A percentile compares a stretch with the other conserved stretches of the same genome.
These are phyloP conservation scores for Flueggea neowawraea DNA, from an alignment of 441 rosid genomes.

Conservation along the genomic window DNA sequence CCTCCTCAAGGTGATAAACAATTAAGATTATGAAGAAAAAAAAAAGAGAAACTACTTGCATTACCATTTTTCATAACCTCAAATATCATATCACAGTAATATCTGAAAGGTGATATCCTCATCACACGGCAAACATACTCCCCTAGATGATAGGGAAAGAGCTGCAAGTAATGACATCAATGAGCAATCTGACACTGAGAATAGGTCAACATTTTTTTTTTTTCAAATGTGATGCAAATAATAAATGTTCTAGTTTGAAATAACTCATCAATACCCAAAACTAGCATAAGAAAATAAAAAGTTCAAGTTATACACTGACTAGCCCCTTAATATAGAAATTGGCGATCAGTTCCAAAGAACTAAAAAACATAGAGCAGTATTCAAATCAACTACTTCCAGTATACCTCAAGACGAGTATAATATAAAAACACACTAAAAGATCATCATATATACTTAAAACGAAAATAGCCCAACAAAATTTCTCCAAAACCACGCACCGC, in stretches of 20 bases:
- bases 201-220: too few relatives aligned
- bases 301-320: too few relatives aligned
- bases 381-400: background rate
- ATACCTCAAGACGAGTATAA: background rate
- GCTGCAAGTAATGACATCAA: conserved; percentile 53
- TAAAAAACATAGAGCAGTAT: background rate
- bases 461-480: conserved; percentile 17
- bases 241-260: too few relatives aligned
- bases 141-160: conserved; percentile 97
- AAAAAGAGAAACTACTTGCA: conserved; percentile 8
- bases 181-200: conserved; percentile 19
- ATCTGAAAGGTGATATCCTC: conserved; percentile 98
- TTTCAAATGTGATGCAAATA: too few relatives aligned
- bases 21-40: too few relatives aligned
- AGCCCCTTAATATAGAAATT: too few relatives aligned
- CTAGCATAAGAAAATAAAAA: too few relatives aligned
- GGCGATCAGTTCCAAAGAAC: too few relatives aligned
- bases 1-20: background rate
- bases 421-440: conserved; percentile 9
- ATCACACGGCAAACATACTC: conserved; percentile 98
- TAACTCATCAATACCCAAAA: too few relatives aligned
- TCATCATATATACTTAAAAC: conserved; percentile 10
- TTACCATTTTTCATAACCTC: conserved; percentile 98
- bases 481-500: conserved; percentile 62
- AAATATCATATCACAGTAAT: conserved; percentile 97